A percentile compares a stretch with the other conserved stretches of the same genome.
These are phyloP conservation scores for Nemania sp. DNA, from an alignment of 2,329 filamentous ascomycete genomes.

Conservation along the genomic window DNA sequence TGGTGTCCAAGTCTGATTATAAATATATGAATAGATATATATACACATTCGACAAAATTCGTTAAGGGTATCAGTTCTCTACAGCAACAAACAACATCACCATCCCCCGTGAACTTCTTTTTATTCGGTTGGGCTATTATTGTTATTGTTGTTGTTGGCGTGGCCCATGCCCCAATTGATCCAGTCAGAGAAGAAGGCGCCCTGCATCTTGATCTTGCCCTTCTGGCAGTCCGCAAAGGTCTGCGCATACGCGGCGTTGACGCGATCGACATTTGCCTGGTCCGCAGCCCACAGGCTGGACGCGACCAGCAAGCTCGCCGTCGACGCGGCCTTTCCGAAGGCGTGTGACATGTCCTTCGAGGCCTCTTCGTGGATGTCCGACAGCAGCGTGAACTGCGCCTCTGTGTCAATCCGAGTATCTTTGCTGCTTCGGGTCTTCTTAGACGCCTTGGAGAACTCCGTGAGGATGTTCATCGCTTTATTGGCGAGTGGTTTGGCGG, in stretches of 20 bases:
- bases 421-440: constrained; percentile 55
- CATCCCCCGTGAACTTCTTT: no score
- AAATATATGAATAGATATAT: no score
- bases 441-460: constrained; percentile 70
- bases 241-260: constrained; percentile 67
- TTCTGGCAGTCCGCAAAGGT: constrained; percentile 65
- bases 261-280: constrained; percentile 55
- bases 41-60: no score
- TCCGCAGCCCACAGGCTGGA: constrained; percentile 63
- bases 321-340: constrained; percentile 76
- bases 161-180: constrained; percentile 70
- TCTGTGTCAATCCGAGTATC: constrained; percentile 48
- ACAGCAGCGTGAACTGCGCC: constrained; percentile 61
- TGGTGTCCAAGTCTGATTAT: no score
- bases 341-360: constrained; percentile 66
- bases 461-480: constrained; percentile 75
- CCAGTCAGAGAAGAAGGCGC: constrained; percentile 72
- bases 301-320: constrained; percentile 69
- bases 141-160: constrained; percentile 36
- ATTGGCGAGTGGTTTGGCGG: constrained; percentile 73
- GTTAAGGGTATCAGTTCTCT: no score
- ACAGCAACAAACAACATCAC: no score
- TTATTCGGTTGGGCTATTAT: no score
- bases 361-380: constrained; percentile 70
- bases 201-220: constrained; percentile 63